These are phyloP conservation scores for Pisolithus thermaeus DNA, from an alignment of 1,284 basidiomycete species.

Conservation along the genomic window DNA sequence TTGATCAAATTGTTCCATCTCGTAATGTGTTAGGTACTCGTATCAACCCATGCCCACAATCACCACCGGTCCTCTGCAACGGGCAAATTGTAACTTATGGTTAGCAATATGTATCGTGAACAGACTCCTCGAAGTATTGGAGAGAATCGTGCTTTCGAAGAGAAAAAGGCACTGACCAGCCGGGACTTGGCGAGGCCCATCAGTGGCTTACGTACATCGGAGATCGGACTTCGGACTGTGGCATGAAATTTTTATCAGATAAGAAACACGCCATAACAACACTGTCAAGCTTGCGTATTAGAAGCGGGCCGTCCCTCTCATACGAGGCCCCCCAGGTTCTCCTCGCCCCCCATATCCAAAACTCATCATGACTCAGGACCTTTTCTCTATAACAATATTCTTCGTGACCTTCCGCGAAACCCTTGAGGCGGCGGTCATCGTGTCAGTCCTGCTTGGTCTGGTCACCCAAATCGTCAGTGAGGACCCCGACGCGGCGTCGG, in stretches of 20 bases:
- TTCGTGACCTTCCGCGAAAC: slow-evolving; percentile 90
- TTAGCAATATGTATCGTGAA: too few relatives aligned
- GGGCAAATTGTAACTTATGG: too few relatives aligned
- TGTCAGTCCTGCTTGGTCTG: slow-evolving; percentile 82
- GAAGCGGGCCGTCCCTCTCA: neutral
- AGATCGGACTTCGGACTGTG: neutral
- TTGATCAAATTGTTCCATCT: neutral
- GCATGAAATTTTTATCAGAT: neutral
- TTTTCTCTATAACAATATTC: slow-evolving; percentile 80
- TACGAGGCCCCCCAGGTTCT: too few relatives aligned
- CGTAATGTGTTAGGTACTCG: neutral
- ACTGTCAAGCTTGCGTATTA: neutral
- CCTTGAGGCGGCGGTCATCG: slow-evolving; percentile 83
- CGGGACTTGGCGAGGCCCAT: neutral
- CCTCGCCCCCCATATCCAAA: too few relatives aligned
- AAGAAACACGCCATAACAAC: neutral
- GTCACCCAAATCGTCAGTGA: slow-evolving; percentile 71
- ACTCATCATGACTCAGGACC: slow-evolving; percentile 34
- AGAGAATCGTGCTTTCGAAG: too few relatives aligned
- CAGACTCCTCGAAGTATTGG: too few relatives aligned
- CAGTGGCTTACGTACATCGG: neutral
- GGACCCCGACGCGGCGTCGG: slow-evolving; percentile 23
- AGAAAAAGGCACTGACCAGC: too few relatives aligned
- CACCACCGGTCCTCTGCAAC: too few relatives aligned
- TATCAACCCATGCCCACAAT: neutral